Conservation (phyloP, 2,329 filamentous ascomycete species). For the Ampelomyces quisqualis region DNA sequence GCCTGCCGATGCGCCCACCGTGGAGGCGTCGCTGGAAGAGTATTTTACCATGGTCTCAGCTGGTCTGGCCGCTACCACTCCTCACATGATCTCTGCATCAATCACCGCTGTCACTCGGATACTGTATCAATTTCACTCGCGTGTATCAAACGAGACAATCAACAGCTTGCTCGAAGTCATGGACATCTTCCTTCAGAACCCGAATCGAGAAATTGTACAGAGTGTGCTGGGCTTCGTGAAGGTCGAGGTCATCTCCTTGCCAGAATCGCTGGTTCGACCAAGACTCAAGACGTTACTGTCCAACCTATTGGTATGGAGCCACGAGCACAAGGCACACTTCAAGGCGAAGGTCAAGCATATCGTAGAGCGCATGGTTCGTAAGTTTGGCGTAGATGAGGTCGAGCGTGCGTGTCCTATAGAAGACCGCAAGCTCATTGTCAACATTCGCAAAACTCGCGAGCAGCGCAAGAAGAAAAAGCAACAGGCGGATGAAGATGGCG, state of each 20-base stretch:
- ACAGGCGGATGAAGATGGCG: constrained; percentile 60
- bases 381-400: constrained; percentile 81
- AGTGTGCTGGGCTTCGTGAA: constrained; percentile 96
- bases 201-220: constrained; percentile 94
- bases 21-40: constrained; percentile 82
- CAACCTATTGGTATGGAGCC: constrained; percentile 92
- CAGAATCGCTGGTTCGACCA: constrained; percentile 74
- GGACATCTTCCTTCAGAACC: constrained; percentile 92
- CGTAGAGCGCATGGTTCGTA: constrained; percentile 86
- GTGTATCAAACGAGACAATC: constrained; percentile 68
- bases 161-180: constrained; percentile 89
- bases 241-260: constrained; percentile 85
- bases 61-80: constrained; percentile 85
- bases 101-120: constrained; percentile 93
- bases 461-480: constrained; percentile 86
- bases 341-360: constrained; percentile 98
- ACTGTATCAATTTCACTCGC: constrained; percentile 82
- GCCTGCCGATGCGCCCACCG: constrained; percentile 74
- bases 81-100: constrained; percentile 97
- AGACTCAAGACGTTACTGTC: constrained; percentile 77
- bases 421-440: constrained; percentile 85
- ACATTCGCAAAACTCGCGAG: constrained; percentile 94
- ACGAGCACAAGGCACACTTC: constrained; percentile 97
- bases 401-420: constrained; percentile 79
- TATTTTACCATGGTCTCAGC: constrained; percentile 98